Percentiles rank a stretch among this genome's conserved stretches.
Conservation (phyloP, 1,284 basidiomycete species). For the Microbotryomycetes sp. region DNA sequence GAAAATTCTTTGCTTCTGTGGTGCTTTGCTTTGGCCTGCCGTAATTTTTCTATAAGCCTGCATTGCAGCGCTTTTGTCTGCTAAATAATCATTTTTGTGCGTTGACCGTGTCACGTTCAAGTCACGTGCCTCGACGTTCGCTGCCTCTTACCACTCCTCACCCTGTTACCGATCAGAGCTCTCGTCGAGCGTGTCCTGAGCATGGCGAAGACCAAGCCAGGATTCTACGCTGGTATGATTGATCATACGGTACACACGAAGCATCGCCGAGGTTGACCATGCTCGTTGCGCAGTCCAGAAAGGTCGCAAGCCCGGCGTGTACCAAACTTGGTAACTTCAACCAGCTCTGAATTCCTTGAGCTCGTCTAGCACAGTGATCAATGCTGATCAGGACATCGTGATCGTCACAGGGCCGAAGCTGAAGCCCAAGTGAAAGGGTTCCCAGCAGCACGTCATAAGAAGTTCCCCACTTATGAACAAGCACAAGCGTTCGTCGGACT, state of each 20-base stretch:
- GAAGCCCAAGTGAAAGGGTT: constrained; percentile 56
- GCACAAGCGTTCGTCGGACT: constrained; percentile 46
- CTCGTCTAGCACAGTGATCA: too few species aligned
- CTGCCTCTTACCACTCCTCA: neutral
- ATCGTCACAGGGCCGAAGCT: constrained; percentile 47
- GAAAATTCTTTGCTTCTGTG: too few species aligned
- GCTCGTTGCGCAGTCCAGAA: too few species aligned
- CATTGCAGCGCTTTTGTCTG: too few species aligned
- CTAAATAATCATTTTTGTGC: too few species aligned
- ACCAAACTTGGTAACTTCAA: neutral
- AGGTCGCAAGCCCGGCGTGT: neutral
- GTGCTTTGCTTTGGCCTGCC: too few species aligned
- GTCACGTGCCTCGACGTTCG: neutral
- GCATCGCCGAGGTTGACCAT: too few species aligned
- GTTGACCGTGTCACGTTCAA: too few species aligned
- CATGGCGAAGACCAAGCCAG: constrained; percentile 21
- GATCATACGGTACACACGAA: neutral
- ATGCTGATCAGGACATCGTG: neutral
- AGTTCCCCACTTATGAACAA: constrained; percentile 51
- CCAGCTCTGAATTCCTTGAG: too few species aligned
- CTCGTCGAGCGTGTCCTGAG: neutral
- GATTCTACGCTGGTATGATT: constrained; percentile 26
- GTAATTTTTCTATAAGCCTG: too few species aligned
- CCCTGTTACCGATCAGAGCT: neutral
- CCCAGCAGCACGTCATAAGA: constrained; percentile 56